A percentile compares a stretch with the other conserved stretches of the same genome.
Evolutionary conservation across 495 filamentous ascomycete species (phyloP).

Genomic region (Podospora bellae-mahoneyi): DNA sequence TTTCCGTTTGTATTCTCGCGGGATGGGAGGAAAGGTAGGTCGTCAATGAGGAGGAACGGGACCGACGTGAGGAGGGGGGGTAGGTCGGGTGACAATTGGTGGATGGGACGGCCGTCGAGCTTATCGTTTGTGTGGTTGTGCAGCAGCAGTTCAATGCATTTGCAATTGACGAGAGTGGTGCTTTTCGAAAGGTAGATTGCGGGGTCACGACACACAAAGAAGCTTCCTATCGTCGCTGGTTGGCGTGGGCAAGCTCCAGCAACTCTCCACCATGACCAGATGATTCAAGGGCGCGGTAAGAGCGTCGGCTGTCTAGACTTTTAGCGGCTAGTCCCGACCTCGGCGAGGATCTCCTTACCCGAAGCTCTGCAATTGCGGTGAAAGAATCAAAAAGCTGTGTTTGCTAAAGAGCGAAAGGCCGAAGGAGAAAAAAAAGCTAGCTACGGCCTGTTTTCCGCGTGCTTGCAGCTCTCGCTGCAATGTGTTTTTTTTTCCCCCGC

Average conservation of each 20-base stretch:
- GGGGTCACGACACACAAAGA: constrained; percentile 36
- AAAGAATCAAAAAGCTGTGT: neutral
- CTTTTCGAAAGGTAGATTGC: constrained; percentile 31
- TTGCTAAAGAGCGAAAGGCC: neutral
- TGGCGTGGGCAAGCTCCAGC: constrained; percentile 18
- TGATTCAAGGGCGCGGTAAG: constrained; percentile 8
- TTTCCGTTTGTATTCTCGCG: neutral
- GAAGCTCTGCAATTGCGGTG: neutral
- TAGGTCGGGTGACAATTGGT: constrained; percentile 27
- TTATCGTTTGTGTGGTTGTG: constrained; percentile 10
- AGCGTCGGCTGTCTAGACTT: neutral
- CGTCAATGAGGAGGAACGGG: constrained; percentile 1
- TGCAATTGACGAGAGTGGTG: constrained; percentile 3
- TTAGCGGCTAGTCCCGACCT: constrained; percentile 1
- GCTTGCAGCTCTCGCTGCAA: neutral
- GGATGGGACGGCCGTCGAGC: constrained; percentile 10
- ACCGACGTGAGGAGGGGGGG: neutral
- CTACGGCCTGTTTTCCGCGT: constrained; percentile 12
- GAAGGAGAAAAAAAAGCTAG: neutral
- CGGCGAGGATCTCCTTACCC: neutral
- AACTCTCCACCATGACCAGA: constrained; percentile 24
- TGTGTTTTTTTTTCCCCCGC: neutral
- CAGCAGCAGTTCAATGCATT: constrained; percentile 16
- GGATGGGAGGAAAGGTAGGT: neutral
- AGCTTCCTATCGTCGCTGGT: constrained; percentile 27